Evolutionary conservation across 495 filamentous ascomycete genomes (phyloP), one percentile per base, ranked within the genome.

Genomic region (Neurospora sp.): DNA sequence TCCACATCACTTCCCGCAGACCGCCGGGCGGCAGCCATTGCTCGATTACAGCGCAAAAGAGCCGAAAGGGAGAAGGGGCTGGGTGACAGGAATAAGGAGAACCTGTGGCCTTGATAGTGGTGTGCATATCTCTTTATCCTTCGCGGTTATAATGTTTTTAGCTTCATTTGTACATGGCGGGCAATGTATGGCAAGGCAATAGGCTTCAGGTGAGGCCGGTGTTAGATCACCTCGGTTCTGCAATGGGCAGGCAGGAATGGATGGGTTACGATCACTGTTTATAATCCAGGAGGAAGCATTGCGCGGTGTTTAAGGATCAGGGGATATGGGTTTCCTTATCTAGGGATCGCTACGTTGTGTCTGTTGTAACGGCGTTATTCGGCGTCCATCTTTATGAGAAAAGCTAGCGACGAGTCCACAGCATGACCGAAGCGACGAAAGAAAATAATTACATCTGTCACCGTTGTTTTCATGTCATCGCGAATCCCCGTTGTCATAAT

Each of bases 21-120:
- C 14, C 85, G 91, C 41, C 80, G 82, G 39, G 86, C 88, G 18
- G 91, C 90, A 8, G 92, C 92, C 4, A 85, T 87, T 75, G 89
- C 88, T 38, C 84, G 91, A 39, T 81, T 93, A 14, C 87, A 89
- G 78, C 84, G 85, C 74, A 87, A 83, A 77, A 89, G 83, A 71
- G 76, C 77, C 11, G 78, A 84, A 77, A 87, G 84, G 72, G 77
- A 77, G 31, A 74, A 73, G 59, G 74, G 74, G 35, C 69, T 70
- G 54, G 71, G 70, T 37, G 76, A 72, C 38, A 75, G 80, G 38
- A 80, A 86, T 72, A 86, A 86, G 78, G 85, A 86, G 77, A 86
- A 86, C 73, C 69, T 82, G 37, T 74, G 72, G 39, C 80, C 82
- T 37, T 70, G 35, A 69, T 70, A 18, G 12, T 39, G 10, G 20